Evolutionary conservation across 306 rosid species (phyloP), one percentile per base, ranked within the genome.

Genomic region (Dicorynia guianensis): DNA sequence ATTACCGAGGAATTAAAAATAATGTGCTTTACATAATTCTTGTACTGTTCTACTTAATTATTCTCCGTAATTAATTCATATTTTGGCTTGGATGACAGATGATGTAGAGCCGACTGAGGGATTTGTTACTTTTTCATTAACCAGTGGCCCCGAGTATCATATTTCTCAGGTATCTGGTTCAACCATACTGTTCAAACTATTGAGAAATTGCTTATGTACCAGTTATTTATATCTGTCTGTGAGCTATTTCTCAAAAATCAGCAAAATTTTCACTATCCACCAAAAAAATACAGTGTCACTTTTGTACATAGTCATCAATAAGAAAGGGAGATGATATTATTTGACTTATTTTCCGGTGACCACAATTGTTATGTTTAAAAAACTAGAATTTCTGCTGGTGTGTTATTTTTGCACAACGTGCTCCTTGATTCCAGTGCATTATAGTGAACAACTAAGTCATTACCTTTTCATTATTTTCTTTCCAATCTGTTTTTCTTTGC

Each of bases 141-240:
- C 98, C 30, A 93, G 87, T 70, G 98, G 98, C 43, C 97, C 98
- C 0, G 98, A 92, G 82, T 95, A 92, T 81, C 97, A 95, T 78
- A 61, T 95, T 72, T 92, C 97, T 12, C 99, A 95, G 99, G 99
- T 95, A 92, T 69, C 46, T 13, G 47, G 62, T 76, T 61, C 75
- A 34, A 59, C 25, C 18, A 48, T 38, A 76, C 71, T 44, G 20
- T 72, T 63, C 55, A 25, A 64, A 68, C 73, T 63, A 77, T 63
- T 76, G 56, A 53, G 62, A 63, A 74, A 20, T 14, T 66, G 30
- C 47, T 11, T 64, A 38, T 60, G 54, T 58, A 40, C 49, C 44
- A 8, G 63, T 61, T 42, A 33, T 44, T 30, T 42, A 69, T 66
- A 19, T 62, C 25, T 15, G 33, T 47, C 39, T 33, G 63, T n/a